Conservation (phyloP, 208 protist species). For the Leishmania arabica region DNA sequence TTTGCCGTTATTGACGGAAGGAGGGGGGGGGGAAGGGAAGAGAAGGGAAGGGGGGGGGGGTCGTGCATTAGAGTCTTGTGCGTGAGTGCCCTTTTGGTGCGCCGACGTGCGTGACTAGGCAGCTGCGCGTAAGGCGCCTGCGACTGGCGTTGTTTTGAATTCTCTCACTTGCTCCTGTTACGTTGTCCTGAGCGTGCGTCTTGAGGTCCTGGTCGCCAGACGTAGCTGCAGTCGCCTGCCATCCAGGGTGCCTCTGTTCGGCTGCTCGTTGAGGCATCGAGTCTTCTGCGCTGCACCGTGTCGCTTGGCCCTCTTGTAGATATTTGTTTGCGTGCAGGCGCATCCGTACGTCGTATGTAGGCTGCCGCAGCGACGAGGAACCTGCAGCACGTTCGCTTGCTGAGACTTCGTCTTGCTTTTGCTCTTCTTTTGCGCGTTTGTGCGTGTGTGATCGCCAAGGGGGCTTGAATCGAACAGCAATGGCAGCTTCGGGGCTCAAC, state of each 20-base stretch:
- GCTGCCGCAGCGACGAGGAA: background rate
- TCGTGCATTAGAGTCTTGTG: background rate
- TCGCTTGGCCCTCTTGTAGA: background rate
- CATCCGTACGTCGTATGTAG: background rate
- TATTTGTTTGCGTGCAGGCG: background rate
- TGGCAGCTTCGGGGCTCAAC: background rate
- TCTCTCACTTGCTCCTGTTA: background rate
- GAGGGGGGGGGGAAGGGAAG: too few relatives aligned
- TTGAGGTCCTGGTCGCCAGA: background rate
- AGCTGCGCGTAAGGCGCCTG: background rate
- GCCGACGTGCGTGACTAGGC: background rate
- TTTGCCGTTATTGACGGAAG: too few relatives aligned
- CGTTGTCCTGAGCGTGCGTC: background rate
- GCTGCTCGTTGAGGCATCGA: background rate
- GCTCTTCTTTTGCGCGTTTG: background rate
- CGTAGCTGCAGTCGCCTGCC: background rate
- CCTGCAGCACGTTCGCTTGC: background rate
- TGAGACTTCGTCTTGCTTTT: background rate
- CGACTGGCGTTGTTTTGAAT: too few relatives aligned
- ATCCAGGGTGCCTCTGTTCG: background rate
- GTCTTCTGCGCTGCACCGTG: background rate
- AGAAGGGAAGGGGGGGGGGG: too few relatives aligned
- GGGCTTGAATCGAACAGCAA: background rate
- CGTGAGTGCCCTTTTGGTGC: background rate
- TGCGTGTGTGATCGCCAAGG: background rate